Percentiles rank a stretch among this genome's conserved stretches.
Evolutionary conservation across 768 basidiomycete species (phyloP).

Genomic region (Lactarius pseudohatsudake): DNA sequence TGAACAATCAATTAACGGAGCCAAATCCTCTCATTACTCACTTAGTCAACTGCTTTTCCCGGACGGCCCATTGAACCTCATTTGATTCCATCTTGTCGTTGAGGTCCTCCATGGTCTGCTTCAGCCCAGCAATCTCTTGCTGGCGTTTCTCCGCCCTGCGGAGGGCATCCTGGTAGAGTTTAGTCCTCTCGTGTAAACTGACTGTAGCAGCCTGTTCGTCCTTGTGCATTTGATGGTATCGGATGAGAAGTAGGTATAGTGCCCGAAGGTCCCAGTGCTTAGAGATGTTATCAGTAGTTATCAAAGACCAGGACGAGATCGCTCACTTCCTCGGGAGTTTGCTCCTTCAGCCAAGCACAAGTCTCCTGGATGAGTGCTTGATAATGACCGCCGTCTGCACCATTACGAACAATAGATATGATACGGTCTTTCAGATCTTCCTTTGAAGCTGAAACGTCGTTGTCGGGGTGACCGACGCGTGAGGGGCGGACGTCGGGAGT

Average conservation of each 20-base stretch:
- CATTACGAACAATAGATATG: slow-evolving; percentile 28
- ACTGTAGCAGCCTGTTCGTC: slow-evolving; percentile 28
- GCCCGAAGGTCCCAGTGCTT: slow-evolving; percentile 31
- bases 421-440: slow-evolving; percentile 25
- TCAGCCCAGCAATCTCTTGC: slow-evolving; percentile 13
- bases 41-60: slow-evolving; percentile 22
- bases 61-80: slow-evolving; percentile 22
- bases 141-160: slow-evolving; percentile 20
- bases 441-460: slow-evolving; percentile 15
- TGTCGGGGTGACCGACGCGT: slow-evolving; percentile 12
- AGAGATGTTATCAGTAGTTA: neutral
- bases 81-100: slow-evolving; percentile 22
- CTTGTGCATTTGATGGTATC: slow-evolving; percentile 30
- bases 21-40: neutral
- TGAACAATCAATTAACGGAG: neutral
- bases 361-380: slow-evolving; percentile 28
- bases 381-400: slow-evolving; percentile 27
- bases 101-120: slow-evolving; percentile 22
- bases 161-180: slow-evolving; percentile 25
- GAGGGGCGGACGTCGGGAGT: slow-evolving; percentile 18
- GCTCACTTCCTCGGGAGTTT: slow-evolving; percentile 26
- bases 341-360: slow-evolving; percentile 27
- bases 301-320: neutral
- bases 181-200: slow-evolving; percentile 24
- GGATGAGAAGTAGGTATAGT: slow-evolving; percentile 27